These are phyloP conservation scores for Fusarium scirpi DNA, from an alignment of 2,329 filamentous ascomycete genomes.

Conservation along the genomic window DNA sequence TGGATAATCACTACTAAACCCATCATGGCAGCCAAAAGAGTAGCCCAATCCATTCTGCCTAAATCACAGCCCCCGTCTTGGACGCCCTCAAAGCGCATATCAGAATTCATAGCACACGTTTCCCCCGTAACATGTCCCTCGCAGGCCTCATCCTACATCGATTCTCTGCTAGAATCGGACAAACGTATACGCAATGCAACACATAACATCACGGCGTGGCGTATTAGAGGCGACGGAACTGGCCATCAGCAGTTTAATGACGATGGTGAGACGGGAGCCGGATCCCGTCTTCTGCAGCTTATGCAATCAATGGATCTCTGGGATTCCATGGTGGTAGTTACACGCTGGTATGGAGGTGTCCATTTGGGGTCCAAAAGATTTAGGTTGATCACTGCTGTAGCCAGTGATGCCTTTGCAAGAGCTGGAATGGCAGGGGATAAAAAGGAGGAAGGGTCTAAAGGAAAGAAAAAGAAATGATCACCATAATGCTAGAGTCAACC, in stretches of 20 bases:
- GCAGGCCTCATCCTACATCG: conserved; percentile 77
- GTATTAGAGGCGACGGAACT: conserved; percentile 71
- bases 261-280: conserved; percentile 94
- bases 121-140: conserved; percentile 75
- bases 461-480: conserved; percentile 30
- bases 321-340: conserved; percentile 93
- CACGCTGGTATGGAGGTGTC: conserved; percentile 93
- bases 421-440: conserved; percentile 76
- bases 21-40: conserved; percentile 26
- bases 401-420: conserved; percentile 83
- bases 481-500: background rate
- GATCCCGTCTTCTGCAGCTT: conserved; percentile 83
- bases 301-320: conserved; percentile 96
- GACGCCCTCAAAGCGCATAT: conserved; percentile 78
- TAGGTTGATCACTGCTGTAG: conserved; percentile 86
- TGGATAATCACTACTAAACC: background rate
- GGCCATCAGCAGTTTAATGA: conserved; percentile 92
- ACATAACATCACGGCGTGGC: conserved; percentile 39
- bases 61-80: conserved; percentile 60
- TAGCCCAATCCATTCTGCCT: conserved; percentile 31
- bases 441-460: conserved; percentile 21
- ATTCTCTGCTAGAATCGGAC: conserved; percentile 83
- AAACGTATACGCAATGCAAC: conserved; percentile 65
- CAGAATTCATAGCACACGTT: conserved; percentile 86
- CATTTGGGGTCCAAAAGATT: conserved; percentile 91